phyloP scores from a whole-genome alignment of 2,329 filamentous ascomycete genomes.

The Fusarium verrucosum region DNA sequence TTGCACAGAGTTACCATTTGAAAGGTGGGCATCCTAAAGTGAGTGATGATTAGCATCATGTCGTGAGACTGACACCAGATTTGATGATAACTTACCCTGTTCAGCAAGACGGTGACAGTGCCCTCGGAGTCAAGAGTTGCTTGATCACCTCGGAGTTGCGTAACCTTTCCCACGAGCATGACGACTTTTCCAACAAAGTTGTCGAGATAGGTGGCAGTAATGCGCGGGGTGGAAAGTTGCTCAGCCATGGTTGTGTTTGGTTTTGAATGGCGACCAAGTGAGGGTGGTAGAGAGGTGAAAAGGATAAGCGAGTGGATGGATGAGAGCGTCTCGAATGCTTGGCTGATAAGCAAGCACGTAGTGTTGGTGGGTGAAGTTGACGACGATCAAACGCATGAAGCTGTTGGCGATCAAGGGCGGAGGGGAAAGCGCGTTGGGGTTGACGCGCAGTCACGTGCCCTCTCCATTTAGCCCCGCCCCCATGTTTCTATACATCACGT shows the following conservation, averaged over 20 bases:
- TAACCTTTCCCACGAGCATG: slow-evolving; percentile 86
- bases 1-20: slow-evolving; percentile 75
- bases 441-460: slow-evolving; percentile 38
- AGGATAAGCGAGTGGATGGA: accelerated
- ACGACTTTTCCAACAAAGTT: slow-evolving; percentile 79
- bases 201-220: slow-evolving; percentile 82
- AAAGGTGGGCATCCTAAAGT: slow-evolving; percentile 74
- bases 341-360: not conserved
- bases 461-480: too few species aligned
- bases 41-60: slow-evolving; percentile 13
- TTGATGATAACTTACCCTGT: slow-evolving; percentile 64
- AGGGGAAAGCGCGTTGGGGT: slow-evolving; percentile 29
- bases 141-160: slow-evolving; percentile 80
- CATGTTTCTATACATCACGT: too few species aligned
- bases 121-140: slow-evolving; percentile 85
- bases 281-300: not conserved
- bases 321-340: not conserved
- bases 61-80: not conserved
- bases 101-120: slow-evolving; percentile 76
- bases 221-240: slow-evolving; percentile 77
- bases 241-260: slow-evolving; percentile 66
- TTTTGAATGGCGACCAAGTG: slow-evolving; percentile 3
- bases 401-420: slow-evolving; percentile 18
- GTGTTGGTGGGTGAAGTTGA: not conserved
- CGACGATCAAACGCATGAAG: slow-evolving; percentile 1